Evolutionary conservation across 2,329 filamentous ascomycete genomes (phyloP).

Genomic region (Botryotinia convoluta): DNA sequence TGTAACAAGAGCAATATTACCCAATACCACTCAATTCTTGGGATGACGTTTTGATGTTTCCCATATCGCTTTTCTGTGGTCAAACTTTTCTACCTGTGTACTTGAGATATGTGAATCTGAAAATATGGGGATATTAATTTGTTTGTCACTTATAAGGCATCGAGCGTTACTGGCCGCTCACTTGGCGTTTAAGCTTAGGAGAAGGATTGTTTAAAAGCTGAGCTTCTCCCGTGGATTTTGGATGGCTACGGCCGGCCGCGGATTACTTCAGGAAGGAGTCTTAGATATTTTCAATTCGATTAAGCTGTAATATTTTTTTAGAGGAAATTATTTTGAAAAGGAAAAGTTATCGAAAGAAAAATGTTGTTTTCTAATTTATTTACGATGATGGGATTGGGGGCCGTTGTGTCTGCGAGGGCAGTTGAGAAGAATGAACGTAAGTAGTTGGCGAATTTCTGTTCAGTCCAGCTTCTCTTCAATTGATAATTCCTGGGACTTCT

Average conservation of each 20-base stretch:
- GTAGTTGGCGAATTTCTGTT: not conserved
- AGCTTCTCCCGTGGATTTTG: not conserved
- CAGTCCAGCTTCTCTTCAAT: not conserved
- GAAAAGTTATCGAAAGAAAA: not conserved
- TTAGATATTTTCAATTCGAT: not conserved
- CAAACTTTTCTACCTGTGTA: not conserved
- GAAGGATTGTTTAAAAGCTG: not conserved
- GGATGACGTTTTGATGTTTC: slow-evolving; percentile 9
- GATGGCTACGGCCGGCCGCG: slow-evolving; percentile 15
- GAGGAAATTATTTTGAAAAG: not conserved
- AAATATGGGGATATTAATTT: slow-evolving; percentile 10
- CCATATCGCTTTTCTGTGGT: not conserved
- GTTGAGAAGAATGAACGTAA: slow-evolving; percentile 11
- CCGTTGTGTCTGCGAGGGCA: slow-evolving; percentile 10
- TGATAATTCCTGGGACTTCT: not conserved
- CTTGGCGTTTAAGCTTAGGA: slow-evolving; percentile 7
- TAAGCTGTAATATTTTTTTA: slow-evolving; percentile 1
- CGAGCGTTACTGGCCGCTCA: not conserved
- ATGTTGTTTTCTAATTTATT: slow-evolving; percentile 14
- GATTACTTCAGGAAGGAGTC: slow-evolving; percentile 11
- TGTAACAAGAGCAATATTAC: slow-evolving; percentile 4
- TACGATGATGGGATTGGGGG: not conserved
- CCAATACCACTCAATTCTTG: not conserved
- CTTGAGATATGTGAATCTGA: not conserved
- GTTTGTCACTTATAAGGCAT: slow-evolving; percentile 4